Conservation (phyloP, 768 basidiomycete genomes). For the Chlorophyllum brunneum region DNA sequence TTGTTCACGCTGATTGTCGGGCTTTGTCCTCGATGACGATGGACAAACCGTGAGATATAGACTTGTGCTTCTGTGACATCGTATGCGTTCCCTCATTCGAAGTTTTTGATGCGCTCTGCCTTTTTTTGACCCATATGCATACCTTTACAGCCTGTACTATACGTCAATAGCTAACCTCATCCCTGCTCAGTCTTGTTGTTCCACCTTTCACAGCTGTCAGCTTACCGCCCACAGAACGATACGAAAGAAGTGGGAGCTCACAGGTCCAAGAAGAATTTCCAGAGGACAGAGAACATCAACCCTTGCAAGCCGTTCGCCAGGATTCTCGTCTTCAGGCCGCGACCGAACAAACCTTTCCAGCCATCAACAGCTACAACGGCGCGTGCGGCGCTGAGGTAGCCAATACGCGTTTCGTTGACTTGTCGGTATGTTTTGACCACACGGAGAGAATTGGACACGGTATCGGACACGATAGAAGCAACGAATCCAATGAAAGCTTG, state of each 20-base stretch:
- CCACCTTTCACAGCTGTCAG: conserved; percentile 20
- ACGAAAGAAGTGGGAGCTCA: conserved; percentile 32
- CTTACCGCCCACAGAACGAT: not conserved
- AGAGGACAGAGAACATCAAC: conserved; percentile 85
- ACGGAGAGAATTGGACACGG: conserved; percentile 80
- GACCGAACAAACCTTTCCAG: conserved; percentile 73
- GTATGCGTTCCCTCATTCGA: conserved; percentile 1
- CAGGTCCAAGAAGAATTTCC: conserved; percentile 90
- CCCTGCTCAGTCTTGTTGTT: conserved; percentile 23
- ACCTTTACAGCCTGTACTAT: conserved; percentile 6
- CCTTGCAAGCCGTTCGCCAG: conserved; percentile 91
- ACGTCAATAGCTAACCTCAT: not conserved
- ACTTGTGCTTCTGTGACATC: not conserved
- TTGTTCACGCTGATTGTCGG: not conserved
- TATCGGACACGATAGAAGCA: conserved; percentile 84
- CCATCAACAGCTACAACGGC: conserved; percentile 78
- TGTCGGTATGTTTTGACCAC: conserved; percentile 97
- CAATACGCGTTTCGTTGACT: conserved; percentile 76
- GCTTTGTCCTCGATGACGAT: not conserved
- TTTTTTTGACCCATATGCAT: conserved; percentile 6
- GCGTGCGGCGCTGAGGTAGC: conserved; percentile 74
- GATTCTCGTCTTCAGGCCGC: conserved; percentile 87
- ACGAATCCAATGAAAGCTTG: conserved; percentile 91
- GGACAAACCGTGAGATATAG: not conserved
- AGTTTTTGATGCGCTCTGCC: not conserved